Evolutionary conservation across 768 basidiomycete genomes (phyloP).

Genomic region (Suillus placidus): DNA sequence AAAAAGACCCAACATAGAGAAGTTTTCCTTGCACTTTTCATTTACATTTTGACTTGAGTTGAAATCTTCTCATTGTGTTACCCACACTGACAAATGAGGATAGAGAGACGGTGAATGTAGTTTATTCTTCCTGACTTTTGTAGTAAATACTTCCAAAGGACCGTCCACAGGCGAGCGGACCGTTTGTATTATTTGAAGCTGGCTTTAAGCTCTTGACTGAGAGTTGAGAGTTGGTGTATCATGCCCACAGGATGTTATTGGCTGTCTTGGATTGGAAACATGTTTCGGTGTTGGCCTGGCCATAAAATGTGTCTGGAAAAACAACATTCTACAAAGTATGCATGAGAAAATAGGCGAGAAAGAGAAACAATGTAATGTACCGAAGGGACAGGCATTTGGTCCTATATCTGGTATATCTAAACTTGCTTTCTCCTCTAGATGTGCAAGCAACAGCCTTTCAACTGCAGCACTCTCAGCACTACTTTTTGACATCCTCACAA

Average conservation of each 20-base stretch:
- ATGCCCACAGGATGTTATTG: constrained; percentile 77
- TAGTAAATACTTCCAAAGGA: too few species aligned
- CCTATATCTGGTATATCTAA: constrained; percentile 31
- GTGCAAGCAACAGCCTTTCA: constrained; percentile 49
- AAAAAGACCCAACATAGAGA: too few species aligned
- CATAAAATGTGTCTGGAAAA: constrained; percentile 75
- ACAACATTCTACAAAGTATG: constrained; percentile 42
- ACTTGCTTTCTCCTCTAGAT: constrained; percentile 59
- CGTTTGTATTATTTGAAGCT: too few species aligned
- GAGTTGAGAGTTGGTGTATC: constrained; percentile 44
- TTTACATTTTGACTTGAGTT: too few species aligned
- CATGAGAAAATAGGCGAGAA: constrained; percentile 10
- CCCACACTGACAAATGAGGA: too few species aligned
- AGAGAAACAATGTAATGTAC: constrained; percentile 15
- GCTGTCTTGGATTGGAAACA: constrained; percentile 79
- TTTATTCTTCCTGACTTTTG: too few species aligned
- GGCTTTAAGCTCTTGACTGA: too few species aligned
- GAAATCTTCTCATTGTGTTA: too few species aligned
- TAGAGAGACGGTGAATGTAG: too few species aligned
- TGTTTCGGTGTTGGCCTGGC: constrained; percentile 60
- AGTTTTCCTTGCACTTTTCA: too few species aligned
- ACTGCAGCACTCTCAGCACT: constrained; percentile 50
- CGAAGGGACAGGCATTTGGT: constrained; percentile 1
- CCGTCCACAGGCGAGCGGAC: too few species aligned
- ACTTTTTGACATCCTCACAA: constrained; percentile 60